These are phyloP conservation scores for Calonectria montana DNA, from an alignment of 2,329 filamentous ascomycete species.

Conservation along the genomic window DNA sequence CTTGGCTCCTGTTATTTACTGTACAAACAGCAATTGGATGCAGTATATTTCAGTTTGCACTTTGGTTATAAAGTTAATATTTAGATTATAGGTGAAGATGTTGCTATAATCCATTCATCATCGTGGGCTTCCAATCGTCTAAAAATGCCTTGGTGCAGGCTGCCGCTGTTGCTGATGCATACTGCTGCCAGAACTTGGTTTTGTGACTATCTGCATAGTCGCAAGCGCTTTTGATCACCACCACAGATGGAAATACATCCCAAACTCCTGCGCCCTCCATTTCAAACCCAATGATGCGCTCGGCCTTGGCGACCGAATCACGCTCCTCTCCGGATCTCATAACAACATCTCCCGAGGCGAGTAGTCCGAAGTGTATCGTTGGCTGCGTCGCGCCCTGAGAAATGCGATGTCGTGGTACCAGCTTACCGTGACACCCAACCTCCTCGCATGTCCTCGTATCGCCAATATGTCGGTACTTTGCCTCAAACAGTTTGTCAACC, in stretches of 20 bases:
- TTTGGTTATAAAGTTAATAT: no score
- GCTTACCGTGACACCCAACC: neutral
- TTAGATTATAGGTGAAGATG: no score
- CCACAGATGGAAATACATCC: slow-evolving; percentile 24
- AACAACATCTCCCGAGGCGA: slow-evolving; percentile 19
- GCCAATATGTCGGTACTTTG: neutral
- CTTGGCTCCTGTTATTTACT: no score
- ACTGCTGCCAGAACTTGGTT: slow-evolving; percentile 14
- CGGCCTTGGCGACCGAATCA: neutral
- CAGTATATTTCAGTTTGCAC: no score
- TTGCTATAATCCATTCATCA: neutral
- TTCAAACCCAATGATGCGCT: slow-evolving; percentile 23
- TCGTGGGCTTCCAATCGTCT: neutral
- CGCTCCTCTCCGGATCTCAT: slow-evolving; percentile 21
- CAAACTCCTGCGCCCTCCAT: slow-evolving; percentile 30
- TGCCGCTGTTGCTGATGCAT: slow-evolving; percentile 8
- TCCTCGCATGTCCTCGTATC: neutral
- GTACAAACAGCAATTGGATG: no score
- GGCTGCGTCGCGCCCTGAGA: neutral
- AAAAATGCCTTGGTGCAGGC: slow-evolving; percentile 10
- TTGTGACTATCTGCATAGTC: slow-evolving; percentile 33
- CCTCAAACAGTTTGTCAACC: neutral
- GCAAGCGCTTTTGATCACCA: slow-evolving; percentile 27
- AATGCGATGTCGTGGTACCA: neutral
- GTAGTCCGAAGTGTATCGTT: slow-evolving; percentile 13